Percentiles rank a stretch among this genome's conserved stretches.
phyloP scores from a whole-genome alignment of 2,329 filamentous ascomycete species.

The Cordyceps tenuipes region DNA sequence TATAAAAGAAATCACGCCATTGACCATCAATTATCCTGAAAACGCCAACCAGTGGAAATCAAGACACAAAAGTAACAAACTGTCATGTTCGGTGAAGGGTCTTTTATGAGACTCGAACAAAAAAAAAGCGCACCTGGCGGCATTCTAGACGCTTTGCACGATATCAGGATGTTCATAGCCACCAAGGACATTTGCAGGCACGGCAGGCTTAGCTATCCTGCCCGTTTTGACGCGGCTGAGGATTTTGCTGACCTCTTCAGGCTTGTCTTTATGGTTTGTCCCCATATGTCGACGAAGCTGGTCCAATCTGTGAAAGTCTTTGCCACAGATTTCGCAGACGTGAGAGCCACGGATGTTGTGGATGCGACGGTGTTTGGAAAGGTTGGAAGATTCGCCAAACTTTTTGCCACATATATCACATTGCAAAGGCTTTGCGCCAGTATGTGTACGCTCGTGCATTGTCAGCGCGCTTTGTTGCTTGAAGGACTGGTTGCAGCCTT shows the following conservation, averaged over 20 bases:
- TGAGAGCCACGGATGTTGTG: constrained; percentile 46
- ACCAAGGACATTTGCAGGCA: background rate
- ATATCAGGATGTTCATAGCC: constrained; percentile 2
- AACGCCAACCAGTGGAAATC: background rate
- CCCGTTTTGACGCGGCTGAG: constrained; percentile 12
- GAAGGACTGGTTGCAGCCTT: constrained; percentile 49
- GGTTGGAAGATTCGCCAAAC: constrained; percentile 58
- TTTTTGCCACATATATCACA: constrained; percentile 50
- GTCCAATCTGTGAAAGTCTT: constrained; percentile 51
- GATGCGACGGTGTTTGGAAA: constrained; percentile 57
- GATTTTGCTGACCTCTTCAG: constrained; percentile 16
- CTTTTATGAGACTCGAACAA: background rate
- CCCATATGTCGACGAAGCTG: constrained; percentile 48
- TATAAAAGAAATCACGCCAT: background rate
- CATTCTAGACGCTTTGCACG: background rate
- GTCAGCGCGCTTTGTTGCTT: constrained; percentile 60
- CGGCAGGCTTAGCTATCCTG: constrained; percentile 6
- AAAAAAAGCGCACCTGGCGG: background rate
- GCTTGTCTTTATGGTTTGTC: constrained; percentile 25
- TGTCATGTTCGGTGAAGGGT: background rate
- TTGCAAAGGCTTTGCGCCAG: constrained; percentile 52
- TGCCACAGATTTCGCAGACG: constrained; percentile 45
- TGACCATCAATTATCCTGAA: background rate
- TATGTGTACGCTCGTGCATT: constrained; percentile 61
- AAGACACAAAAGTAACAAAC: background rate